Base-by-base conservation (phyloP, 2,329 filamentous ascomycete genomes). In the Juglanconis juglandina region DNA sequence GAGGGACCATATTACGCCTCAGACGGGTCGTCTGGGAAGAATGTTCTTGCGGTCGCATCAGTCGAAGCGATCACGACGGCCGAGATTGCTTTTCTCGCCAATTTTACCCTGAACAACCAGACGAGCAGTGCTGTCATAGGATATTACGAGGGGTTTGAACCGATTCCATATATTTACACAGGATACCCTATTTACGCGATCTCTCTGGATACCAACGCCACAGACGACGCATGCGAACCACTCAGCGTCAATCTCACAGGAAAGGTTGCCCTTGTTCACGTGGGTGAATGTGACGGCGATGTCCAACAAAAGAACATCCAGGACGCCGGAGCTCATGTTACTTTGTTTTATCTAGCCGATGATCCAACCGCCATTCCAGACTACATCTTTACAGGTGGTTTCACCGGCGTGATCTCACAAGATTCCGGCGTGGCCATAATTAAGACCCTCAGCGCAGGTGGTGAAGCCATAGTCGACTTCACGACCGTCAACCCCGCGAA, bases 301-400 rank as follows among this genome's bases (percentile, higher is more conserved):
- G 41, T 32, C 9, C 75, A 79, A 64, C 72, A 72, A 47, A 65
- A 67, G 2, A 76, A 77, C 56, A 70, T 74, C 3, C 71, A 70
- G 30, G 71, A 71, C 3, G 73, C 71, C 44, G 76, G 76, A 35
- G 76, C 73, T 6, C 71, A 74, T 49, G 76, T 77, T 35, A 70
- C 77, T 41, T 67, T 78, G 60, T 72, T 77, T 63, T 77, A 77
- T 64, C 75, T 75, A 64, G 73, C 63, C 37, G 64, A 65, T 5
- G 53, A 63, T 34, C 62, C 66, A 1, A 33, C 58, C 13, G 64
- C 59, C 0, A 39, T 63, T 1, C 66, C 66, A 3, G 56, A 51
- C 1, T 61, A 63, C 0, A 37, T 14, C 9, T 35, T 49, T 3
- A 49, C 48, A 0, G 63, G 60, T 14, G 63, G 62, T 8, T 53